Conservation (phyloP, 2,329 filamentous ascomycete genomes). For the Calonectria pseudoreteaudii region DNA sequence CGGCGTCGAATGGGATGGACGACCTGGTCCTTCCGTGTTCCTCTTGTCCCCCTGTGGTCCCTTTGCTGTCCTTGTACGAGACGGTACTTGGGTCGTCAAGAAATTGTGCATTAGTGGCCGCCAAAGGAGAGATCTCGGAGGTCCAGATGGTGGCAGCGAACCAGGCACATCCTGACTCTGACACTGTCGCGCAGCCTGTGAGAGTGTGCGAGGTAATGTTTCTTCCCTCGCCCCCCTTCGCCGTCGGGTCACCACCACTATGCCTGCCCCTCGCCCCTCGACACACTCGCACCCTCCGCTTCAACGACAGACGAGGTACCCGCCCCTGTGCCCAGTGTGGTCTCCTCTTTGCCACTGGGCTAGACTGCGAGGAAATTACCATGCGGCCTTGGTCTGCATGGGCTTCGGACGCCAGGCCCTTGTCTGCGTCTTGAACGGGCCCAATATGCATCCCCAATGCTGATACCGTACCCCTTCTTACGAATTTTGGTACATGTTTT, state of each 20-base stretch:
- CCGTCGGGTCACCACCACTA: constrained; percentile 25
- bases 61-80: constrained; percentile 37
- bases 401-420: constrained; percentile 37
- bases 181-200: constrained; percentile 18
- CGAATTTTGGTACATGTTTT: not conserved
- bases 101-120: constrained; percentile 50
- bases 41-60: constrained; percentile 28
- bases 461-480: constrained; percentile 15
- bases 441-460: constrained; percentile 34
- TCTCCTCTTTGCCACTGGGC: constrained; percentile 45
- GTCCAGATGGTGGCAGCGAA: constrained; percentile 43
- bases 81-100: constrained; percentile 34
- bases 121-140: constrained; percentile 49
- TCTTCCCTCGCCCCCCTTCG: constrained; percentile 19
- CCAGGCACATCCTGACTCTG: constrained; percentile 42
- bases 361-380: constrained; percentile 39
- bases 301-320: constrained; percentile 39
- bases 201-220: constrained; percentile 25
- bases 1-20: constrained; percentile 26
- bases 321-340: constrained; percentile 37
- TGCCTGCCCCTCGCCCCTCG: constrained; percentile 32
- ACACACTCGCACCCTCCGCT: constrained; percentile 29
- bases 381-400: constrained; percentile 42
- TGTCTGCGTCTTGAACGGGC: constrained; percentile 22
- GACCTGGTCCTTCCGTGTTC: constrained; percentile 34